Evolutionary conservation across 129 eudicot species (phyloP).

Genomic region (Escallonia herrerae): DNA sequence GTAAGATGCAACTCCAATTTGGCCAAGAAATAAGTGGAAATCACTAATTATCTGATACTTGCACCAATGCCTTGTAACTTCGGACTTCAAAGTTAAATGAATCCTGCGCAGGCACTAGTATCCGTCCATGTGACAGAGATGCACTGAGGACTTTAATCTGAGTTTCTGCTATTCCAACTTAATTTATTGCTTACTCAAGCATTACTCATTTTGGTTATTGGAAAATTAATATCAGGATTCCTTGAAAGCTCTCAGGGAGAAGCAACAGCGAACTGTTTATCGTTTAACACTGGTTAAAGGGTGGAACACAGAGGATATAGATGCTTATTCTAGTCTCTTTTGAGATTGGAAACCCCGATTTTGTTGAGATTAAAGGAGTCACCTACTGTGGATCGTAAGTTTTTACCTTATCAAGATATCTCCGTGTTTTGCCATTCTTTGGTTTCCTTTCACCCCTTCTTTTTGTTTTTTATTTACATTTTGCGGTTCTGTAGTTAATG

Average conservation of each 20-base stretch:
- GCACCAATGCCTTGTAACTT: no score
- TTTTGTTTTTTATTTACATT: background rate
- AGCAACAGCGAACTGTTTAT: conserved; percentile 92
- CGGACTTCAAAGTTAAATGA: no score
- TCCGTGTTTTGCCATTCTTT: background rate
- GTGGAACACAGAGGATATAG: conserved; percentile 93
- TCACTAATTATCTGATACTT: no score
- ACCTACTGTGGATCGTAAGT: conserved; percentile 99
- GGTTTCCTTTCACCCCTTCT: background rate
- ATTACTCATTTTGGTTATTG: conserved; percentile 6
- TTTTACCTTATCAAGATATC: background rate
- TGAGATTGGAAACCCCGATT: conserved; percentile 78
- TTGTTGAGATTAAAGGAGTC: conserved; percentile 96
- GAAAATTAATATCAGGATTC: conserved; percentile 59
- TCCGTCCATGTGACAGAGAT: no score
- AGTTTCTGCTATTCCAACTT: no score
- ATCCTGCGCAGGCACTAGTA: no score
- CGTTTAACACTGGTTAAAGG: conserved; percentile 97
- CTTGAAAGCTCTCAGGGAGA: conserved; percentile 71
- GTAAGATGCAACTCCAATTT: no score
- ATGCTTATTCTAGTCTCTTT: conserved; percentile 80
- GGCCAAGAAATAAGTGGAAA: no score
- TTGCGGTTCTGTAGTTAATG: background rate
- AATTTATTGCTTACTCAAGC: background rate
- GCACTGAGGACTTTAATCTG: no score